phyloP scores from a whole-genome alignment of 805 yeast species.

The Ogataea trehaloabstinens region DNA sequence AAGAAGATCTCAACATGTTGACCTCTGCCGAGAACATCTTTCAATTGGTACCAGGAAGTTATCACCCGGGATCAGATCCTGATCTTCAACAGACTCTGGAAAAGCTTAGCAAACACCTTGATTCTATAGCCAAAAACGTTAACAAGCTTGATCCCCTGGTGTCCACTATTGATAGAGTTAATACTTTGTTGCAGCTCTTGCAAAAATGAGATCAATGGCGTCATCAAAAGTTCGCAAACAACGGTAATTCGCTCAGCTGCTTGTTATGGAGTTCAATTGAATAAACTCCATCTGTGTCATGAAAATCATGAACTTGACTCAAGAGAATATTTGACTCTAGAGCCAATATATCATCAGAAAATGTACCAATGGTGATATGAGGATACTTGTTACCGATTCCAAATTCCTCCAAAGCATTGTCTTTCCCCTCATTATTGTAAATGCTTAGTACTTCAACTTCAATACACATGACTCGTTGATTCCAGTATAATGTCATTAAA shows the following conservation, averaged over 20 bases:
- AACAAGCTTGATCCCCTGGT: conserved; percentile 16
- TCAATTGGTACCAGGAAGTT: not conserved
- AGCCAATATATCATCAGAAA: conserved; percentile 43
- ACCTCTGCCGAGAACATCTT: not conserved
- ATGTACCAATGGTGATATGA: conserved; percentile 76
- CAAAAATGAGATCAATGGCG: conserved; percentile 1
- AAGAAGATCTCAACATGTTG: conserved; percentile 6
- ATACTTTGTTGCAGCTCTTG: conserved; percentile 17
- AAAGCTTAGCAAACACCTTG: conserved; percentile 11
- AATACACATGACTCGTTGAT: conserved; percentile 52
- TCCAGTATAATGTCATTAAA: conserved; percentile 47
- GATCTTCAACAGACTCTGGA: conserved; percentile 11
- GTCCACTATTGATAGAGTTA: conserved; percentile 16
- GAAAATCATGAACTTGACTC: conserved; percentile 19
- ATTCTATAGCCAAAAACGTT: conserved; percentile 16
- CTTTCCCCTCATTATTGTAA: conserved; percentile 5
- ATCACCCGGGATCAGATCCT: conserved; percentile 16
- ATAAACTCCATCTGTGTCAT: conserved; percentile 7
- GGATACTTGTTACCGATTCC: conserved; percentile 43
- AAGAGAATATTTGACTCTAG: conserved; percentile 48
- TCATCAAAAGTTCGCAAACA: conserved; percentile 22
- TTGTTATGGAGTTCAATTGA: conserved; percentile 11
- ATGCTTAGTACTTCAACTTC: conserved; percentile 38
- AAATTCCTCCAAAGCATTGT: conserved; percentile 11
- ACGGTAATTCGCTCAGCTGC: conserved; percentile 14